phyloP scores from a whole-genome alignment of 495 filamentous ascomycete genomes.

The Podospora comata region DNA sequence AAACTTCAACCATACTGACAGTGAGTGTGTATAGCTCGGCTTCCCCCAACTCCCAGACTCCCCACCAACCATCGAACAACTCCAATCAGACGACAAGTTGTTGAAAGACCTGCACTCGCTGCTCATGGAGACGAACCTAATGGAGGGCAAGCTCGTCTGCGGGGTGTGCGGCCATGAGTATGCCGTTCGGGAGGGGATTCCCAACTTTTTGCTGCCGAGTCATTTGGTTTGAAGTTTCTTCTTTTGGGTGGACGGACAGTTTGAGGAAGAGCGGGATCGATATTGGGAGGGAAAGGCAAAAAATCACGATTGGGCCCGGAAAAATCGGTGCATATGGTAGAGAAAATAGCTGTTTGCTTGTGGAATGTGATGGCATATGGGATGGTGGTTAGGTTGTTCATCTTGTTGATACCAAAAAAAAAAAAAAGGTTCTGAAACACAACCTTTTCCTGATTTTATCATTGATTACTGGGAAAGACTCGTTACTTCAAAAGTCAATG shows the following conservation, averaged over 20 bases:
- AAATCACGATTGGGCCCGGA: too few species aligned
- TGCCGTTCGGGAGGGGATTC: slow-evolving; percentile 87
- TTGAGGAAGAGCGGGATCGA: too few species aligned
- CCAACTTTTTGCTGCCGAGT: slow-evolving; percentile 90
- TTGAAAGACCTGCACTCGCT: slow-evolving; percentile 75
- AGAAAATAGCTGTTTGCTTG: too few species aligned
- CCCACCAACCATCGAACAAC: slow-evolving; percentile 57
- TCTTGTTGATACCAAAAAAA: background rate
- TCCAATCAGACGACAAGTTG: slow-evolving; percentile 60
- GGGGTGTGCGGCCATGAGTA: slow-evolving; percentile 92
- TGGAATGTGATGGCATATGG: too few species aligned
- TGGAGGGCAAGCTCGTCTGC: slow-evolving; percentile 83
- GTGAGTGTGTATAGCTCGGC: slow-evolving; percentile 57
- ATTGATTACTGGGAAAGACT: too few species aligned
- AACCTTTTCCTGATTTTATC: background rate
- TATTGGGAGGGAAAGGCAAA: too few species aligned
- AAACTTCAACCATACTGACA: background rate
- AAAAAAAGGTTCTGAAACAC: background rate
- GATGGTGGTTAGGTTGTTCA: background rate
- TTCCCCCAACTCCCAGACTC: slow-evolving; percentile 70
- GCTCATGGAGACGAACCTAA: slow-evolving; percentile 85
- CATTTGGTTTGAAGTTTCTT: slow-evolving; percentile 63
- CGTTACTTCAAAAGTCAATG: too few species aligned
- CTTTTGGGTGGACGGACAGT: background rate
- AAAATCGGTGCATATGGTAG: too few species aligned